Evolutionary conservation across 768 basidiomycete species (phyloP).

Genomic region (Chalciporus piperatus): DNA sequence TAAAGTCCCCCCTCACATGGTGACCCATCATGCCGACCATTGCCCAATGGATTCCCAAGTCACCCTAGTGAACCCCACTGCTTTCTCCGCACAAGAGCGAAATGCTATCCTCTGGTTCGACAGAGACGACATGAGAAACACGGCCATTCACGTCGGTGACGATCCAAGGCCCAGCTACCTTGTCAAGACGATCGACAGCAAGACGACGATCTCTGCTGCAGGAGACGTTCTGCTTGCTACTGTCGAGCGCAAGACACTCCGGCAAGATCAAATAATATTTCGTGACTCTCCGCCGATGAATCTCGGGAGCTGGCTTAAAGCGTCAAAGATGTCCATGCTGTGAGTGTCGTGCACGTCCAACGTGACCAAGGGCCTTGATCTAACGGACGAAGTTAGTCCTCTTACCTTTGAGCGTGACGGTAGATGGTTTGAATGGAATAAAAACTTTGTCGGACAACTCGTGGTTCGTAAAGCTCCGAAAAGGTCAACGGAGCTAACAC

Average conservation of each 20-base stretch:
- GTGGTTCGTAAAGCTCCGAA: conserved; percentile 12
- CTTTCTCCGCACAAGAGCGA: not conserved
- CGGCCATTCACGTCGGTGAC: conserved; percentile 3
- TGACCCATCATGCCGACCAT: too few species aligned
- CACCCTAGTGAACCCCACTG: conserved; percentile 9
- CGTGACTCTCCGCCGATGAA: conserved; percentile 7
- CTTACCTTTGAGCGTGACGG: conserved; percentile 8
- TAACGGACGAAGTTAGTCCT: conserved; percentile 5
- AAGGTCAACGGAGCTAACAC: not conserved
- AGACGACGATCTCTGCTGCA: conserved; percentile 6
- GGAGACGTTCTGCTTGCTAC: conserved; percentile 7
- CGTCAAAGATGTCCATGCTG: conserved; percentile 2
- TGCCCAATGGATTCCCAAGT: conserved; percentile 18
- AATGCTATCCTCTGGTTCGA: conserved; percentile 8
- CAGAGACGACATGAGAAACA: conserved; percentile 12
- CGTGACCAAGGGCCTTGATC: not conserved
- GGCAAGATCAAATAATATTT: conserved; percentile 13
- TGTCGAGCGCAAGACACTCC: conserved; percentile 8
- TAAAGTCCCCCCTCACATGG: too few species aligned
- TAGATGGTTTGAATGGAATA: conserved; percentile 15
- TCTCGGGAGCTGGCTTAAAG: conserved; percentile 14
- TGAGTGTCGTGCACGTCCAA: conserved; percentile 9
- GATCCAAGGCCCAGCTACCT: conserved; percentile 6
- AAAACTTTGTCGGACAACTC: not conserved
- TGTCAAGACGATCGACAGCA: conserved; percentile 4